These are phyloP conservation scores for Blepharisma japonicum DNA, from an alignment of 73 alveolate species.

Conservation along the genomic window DNA sequence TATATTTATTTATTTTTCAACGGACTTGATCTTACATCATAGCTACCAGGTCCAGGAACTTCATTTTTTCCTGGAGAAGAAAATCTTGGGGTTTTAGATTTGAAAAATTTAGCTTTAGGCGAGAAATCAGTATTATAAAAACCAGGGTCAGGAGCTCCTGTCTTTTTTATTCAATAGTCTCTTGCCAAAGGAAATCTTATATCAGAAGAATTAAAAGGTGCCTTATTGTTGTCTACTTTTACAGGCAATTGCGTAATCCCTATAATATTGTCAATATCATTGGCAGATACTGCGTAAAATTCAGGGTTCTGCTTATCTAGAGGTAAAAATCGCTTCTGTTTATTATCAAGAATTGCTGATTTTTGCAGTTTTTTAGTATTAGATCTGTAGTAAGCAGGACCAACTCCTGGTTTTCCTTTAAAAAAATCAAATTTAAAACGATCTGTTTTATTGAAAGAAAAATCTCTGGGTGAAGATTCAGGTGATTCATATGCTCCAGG, in stretches of 20 bases:
- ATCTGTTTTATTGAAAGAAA: background rate
- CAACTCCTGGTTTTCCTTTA: slow-evolving; percentile 25
- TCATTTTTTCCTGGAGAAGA: background rate
- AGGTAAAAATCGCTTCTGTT: background rate
- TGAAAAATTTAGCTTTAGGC: background rate
- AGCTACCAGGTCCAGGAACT: slow-evolving; percentile 10
- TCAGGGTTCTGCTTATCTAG: background rate
- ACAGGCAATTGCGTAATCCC: background rate
- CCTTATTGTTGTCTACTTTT: background rate
- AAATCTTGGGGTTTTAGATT: background rate
- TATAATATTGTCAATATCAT: background rate
- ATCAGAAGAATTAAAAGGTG: slow-evolving; percentile 10
- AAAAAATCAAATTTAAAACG: background rate
- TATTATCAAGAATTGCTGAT: background rate
- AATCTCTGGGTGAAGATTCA: background rate
- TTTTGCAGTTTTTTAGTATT: background rate
- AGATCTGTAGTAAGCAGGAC: slow-evolving; percentile 12
- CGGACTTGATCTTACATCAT: background rate
- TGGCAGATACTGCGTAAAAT: background rate
- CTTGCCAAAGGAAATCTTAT: background rate
- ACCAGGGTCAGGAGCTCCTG: slow-evolving; percentile 27
- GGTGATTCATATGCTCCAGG: background rate
- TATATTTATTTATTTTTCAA: background rate
- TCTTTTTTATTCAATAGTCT: slow-evolving; percentile 9
- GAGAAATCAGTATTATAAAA: background rate